A percentile compares a stretch with the other conserved stretches of the same genome.
These are phyloP conservation scores for Aphanoascus verrucosus DNA, from an alignment of 2,329 filamentous ascomycete genomes.

Conservation along the genomic window DNA sequence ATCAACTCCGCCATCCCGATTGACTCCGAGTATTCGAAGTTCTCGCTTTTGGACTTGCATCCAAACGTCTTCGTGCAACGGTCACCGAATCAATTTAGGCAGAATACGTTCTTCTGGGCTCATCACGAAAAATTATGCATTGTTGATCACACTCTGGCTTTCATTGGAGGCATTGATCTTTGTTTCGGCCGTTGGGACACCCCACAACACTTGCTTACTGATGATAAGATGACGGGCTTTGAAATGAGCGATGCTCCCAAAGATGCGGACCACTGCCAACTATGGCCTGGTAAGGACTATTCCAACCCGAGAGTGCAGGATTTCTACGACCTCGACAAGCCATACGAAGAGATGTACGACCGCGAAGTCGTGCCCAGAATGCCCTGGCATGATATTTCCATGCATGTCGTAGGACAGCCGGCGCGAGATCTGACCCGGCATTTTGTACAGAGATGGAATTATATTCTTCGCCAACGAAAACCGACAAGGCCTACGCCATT, in stretches of 20 bases:
- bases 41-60: slow-evolving; percentile 85
- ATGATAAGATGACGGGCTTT: slow-evolving; percentile 76
- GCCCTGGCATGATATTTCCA: slow-evolving; percentile 96
- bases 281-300: slow-evolving; percentile 94
- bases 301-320: slow-evolving; percentile 97
- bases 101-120: slow-evolving; percentile 98
- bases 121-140: slow-evolving; percentile 98
- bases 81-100: slow-evolving; percentile 94
- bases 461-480: slow-evolving; percentile 82
- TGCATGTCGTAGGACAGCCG: slow-evolving; percentile 77
- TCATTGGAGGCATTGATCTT: slow-evolving; percentile 86
- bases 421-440: slow-evolving; percentile 94
- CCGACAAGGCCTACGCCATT: slow-evolving; percentile 90
- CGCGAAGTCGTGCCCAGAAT: slow-evolving; percentile 89
- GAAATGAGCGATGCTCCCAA: slow-evolving; percentile 54
- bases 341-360: slow-evolving; percentile 87
- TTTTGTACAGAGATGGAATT: slow-evolving; percentile 92
- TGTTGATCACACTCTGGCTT: slow-evolving; percentile 84
- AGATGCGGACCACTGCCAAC: slow-evolving; percentile 80
- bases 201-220: slow-evolving; percentile 72
- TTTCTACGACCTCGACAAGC: slow-evolving; percentile 80
- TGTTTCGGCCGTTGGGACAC: slow-evolving; percentile 94
- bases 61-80: slow-evolving; percentile 95
- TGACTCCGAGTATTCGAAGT: slow-evolving; percentile 96
- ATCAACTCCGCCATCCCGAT: slow-evolving; percentile 96